Evolutionary conservation across 768 basidiomycete species (phyloP).

Genomic region (Dioszegia crocea): DNA sequence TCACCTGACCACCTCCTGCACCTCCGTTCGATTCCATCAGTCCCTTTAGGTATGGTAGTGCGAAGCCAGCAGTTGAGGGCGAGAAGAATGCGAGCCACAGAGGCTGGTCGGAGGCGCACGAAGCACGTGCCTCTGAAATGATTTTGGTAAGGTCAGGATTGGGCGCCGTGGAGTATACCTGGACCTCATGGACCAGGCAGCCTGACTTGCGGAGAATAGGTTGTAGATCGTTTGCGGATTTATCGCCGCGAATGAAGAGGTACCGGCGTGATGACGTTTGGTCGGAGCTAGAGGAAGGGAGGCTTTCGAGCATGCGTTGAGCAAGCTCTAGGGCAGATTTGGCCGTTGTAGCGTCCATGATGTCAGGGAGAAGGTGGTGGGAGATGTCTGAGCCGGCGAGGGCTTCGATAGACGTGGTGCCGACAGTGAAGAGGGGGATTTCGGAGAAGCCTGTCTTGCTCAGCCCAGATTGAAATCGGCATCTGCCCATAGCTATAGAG

Average conservation of each 20-base stretch:
- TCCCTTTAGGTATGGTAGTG: slow-evolving; percentile 1
- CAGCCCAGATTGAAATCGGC: too few species aligned
- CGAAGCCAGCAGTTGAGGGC: slow-evolving; percentile 12
- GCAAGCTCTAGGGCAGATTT: not conserved
- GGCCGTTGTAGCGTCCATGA: not conserved
- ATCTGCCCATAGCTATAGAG: not conserved
- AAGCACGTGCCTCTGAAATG: not conserved
- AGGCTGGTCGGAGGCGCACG: not conserved
- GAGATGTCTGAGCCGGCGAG: not conserved
- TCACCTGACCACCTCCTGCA: not conserved
- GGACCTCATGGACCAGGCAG: slow-evolving; percentile 2
- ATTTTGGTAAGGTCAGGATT: not conserved
- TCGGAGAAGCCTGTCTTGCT: slow-evolving; percentile 2
- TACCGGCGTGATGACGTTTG: not conserved
- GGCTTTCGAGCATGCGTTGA: not conserved
- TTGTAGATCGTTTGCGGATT: slow-evolving; percentile 12
- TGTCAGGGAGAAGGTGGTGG: not conserved
- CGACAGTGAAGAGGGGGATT: slow-evolving; percentile 10
- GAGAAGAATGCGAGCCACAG: slow-evolving; percentile 21
- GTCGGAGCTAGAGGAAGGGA: not conserved
- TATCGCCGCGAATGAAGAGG: slow-evolving; percentile 20
- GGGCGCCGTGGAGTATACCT: slow-evolving; percentile 8
- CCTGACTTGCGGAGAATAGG: slow-evolving; percentile 6
- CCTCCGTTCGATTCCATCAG: not conserved
- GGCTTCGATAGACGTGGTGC: not conserved